Conservation (phyloP, 352 stramenopile species). For the Thraustochytrium sp. region DNA sequence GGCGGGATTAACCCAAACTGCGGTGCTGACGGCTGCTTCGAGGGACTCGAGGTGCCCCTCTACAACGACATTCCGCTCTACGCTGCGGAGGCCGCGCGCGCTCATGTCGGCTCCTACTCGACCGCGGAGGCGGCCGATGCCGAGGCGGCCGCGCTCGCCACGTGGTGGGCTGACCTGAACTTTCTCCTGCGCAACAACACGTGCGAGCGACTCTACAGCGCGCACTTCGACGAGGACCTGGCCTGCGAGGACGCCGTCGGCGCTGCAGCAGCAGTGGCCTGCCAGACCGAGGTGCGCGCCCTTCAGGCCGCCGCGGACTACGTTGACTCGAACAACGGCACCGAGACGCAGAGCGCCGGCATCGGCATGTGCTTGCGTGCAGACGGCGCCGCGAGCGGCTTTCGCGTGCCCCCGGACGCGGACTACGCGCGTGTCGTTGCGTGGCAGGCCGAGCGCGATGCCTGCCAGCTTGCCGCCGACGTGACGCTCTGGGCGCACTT, state of each 20-base stretch:
- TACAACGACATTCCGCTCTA: neutral
- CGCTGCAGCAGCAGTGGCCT: neutral
- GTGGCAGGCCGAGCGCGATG: neutral
- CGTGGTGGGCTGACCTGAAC: neutral
- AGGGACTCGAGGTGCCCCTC: neutral
- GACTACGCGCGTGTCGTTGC: neutral
- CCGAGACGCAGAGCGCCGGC: neutral
- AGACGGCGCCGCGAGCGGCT: neutral
- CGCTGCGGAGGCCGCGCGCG: neutral
- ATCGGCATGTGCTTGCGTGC: neutral
- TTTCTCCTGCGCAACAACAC: slow-evolving; percentile 2
- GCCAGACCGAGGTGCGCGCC: neutral
- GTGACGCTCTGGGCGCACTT: neutral
- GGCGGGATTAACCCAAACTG: slow-evolving; percentile 36
- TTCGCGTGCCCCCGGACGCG: neutral
- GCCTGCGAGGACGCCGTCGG: neutral
- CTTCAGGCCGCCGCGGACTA: neutral
- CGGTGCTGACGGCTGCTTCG: neutral
- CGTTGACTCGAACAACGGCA: neutral
- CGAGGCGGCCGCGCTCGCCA: neutral
- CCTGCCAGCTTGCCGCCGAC: neutral
- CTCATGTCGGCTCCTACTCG: neutral
- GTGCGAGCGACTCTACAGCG: neutral
- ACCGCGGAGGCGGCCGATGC: neutral
- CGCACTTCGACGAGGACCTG: neutral